Conservation (phyloP, 2,329 filamentous ascomycete species). For the Neofusicoccum parvum region DNA sequence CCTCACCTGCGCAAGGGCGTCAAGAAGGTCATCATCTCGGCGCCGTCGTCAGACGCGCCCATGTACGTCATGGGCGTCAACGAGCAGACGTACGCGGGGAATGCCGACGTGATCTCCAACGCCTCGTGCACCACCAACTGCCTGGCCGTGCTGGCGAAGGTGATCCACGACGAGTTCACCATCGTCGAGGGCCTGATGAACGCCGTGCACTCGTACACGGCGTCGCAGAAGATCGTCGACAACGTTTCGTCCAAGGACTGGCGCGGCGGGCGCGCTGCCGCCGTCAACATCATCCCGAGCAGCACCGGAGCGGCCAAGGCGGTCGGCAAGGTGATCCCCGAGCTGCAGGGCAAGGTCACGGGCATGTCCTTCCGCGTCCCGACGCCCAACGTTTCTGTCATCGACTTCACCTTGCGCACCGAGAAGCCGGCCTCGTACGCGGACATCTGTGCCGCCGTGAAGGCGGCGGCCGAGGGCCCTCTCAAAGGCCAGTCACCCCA, state of each 20-base stretch:
- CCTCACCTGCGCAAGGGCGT: slow-evolving; percentile 94
- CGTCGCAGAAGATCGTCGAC: slow-evolving; percentile 99
- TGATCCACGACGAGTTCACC: slow-evolving; percentile 96
- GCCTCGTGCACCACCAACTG: slow-evolving; percentile 99
- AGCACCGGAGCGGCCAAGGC: slow-evolving; percentile 99
- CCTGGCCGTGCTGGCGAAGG: slow-evolving; percentile 98
- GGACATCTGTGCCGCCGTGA: slow-evolving; percentile 89
- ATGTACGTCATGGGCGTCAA: slow-evolving; percentile 99
- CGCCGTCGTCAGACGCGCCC: slow-evolving; percentile 90
- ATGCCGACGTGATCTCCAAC: slow-evolving; percentile 94
- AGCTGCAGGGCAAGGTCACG: slow-evolving; percentile 98
- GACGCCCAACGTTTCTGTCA: slow-evolving; percentile 97
- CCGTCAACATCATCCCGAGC: slow-evolving; percentile 99
- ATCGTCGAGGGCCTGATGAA: slow-evolving; percentile 99
- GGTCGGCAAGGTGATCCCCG: slow-evolving; percentile 99
- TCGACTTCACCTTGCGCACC: slow-evolving; percentile 91
- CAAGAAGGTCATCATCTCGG: slow-evolving; percentile 89
- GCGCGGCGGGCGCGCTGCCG: slow-evolving; percentile 97
- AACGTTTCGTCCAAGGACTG: slow-evolving; percentile 98
- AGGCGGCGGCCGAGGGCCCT: slow-evolving; percentile 75
- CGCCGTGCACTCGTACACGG: slow-evolving; percentile 99
- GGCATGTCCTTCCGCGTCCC: slow-evolving; percentile 99
- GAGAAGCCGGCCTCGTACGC: slow-evolving; percentile 89
- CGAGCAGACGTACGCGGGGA: slow-evolving; percentile 87
- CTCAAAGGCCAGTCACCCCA: slow-evolving; percentile 71